Evolutionary conservation across 768 basidiomycete species (phyloP).

Genomic region (Pholiota microspora): DNA sequence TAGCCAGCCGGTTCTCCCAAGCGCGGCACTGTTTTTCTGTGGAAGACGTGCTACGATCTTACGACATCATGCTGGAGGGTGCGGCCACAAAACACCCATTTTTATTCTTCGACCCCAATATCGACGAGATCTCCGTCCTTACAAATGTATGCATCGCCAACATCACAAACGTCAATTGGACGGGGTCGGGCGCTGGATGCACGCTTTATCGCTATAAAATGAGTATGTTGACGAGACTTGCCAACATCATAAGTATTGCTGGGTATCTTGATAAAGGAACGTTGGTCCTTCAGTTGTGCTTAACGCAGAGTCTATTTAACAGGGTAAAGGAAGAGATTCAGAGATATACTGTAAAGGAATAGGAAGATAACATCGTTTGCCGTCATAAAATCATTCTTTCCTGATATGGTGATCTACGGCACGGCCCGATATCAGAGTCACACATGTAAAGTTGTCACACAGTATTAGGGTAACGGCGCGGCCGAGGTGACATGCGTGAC

Average conservation of each 20-base stretch:
- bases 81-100: not conserved
- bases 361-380: no score
- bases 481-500: not conserved
- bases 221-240: not conserved
- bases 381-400: no score
- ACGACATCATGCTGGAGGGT: not conserved
- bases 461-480: not conserved
- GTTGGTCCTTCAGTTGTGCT: not conserved
- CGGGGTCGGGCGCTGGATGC: not conserved
- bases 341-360: not conserved
- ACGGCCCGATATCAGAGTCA: no score
- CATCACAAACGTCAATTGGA: conserved; percentile 2
- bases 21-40: not conserved
- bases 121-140: not conserved
- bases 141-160: conserved; percentile 2
- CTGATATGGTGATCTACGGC: no score
- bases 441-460: no score
- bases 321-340: not conserved
- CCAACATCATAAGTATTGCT: not conserved
- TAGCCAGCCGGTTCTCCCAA: not conserved
- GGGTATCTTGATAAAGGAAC: conserved; percentile 2
- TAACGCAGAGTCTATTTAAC: not conserved
- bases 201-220: conserved; percentile 1
- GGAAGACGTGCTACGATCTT: not conserved
- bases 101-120: not conserved